Evolutionary conservation across 352 stramenopile species (phyloP).

Genomic region (Globisporangium uncinulatum): DNA sequence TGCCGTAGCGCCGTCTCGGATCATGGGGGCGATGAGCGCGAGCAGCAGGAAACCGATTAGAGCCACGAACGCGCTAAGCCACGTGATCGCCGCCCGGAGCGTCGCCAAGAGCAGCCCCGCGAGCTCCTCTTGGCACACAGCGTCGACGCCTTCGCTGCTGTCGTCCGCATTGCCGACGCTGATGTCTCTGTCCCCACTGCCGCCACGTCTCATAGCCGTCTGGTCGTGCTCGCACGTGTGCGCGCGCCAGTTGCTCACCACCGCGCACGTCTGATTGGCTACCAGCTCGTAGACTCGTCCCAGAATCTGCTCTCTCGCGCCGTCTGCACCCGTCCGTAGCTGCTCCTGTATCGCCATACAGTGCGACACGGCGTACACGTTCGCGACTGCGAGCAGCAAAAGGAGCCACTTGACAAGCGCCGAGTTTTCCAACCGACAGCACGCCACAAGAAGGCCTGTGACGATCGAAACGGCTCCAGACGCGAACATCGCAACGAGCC

Average conservation of each 20-base stretch:
- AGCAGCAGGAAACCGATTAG: conserved; percentile 12
- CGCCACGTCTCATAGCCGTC: not conserved
- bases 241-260: conserved; percentile 8
- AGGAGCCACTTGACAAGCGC: conserved; percentile 26
- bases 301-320: conserved; percentile 1
- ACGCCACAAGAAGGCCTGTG: conserved; percentile 14
- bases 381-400: conserved; percentile 18
- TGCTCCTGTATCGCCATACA: conserved; percentile 6
- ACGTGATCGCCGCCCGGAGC: conserved; percentile 5
- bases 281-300: conserved; percentile 14
- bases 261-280: conserved; percentile 16
- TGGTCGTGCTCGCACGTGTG: conserved; percentile 11
- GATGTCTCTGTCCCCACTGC: not conserved
- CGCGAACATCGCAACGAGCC: conserved; percentile 5
- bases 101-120: conserved; percentile 15
- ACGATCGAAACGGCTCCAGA: conserved; percentile 3
- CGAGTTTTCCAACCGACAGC: conserved; percentile 9
- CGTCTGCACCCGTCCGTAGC: not conserved
- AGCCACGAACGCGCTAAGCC: conserved; percentile 16
- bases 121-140: conserved; percentile 19
- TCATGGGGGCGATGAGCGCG: conserved; percentile 13
- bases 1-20: not conserved
- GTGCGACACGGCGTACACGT: conserved; percentile 17
- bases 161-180: not conserved
- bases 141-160: conserved; percentile 11